Evolutionary conservation across 495 filamentous ascomycete species (phyloP).

Genomic region (Recurvomyces mirabilis): DNA sequence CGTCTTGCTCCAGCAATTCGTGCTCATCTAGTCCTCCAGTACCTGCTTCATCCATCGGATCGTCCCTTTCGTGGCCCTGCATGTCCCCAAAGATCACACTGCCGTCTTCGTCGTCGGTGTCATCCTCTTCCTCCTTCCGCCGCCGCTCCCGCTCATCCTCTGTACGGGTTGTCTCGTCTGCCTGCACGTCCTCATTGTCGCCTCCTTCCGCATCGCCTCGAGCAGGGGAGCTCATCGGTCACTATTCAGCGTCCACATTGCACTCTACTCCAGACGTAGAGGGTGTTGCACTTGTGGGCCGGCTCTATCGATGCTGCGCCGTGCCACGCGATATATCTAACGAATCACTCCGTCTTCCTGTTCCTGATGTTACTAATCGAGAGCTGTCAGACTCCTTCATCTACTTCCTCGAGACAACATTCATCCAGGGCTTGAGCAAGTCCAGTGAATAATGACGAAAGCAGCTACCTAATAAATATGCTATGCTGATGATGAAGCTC

Average conservation of each 20-base stretch:
- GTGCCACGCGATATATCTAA: too few species aligned
- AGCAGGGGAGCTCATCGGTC: conserved; percentile 33
- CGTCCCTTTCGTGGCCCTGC: background rate
- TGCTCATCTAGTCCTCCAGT: background rate
- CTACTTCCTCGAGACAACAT: too few species aligned
- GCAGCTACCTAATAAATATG: background rate
- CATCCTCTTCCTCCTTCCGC: background rate
- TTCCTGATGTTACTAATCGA: too few species aligned
- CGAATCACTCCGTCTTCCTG: too few species aligned
- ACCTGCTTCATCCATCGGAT: background rate
- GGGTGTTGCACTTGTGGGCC: background rate
- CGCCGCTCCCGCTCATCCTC: conserved; percentile 11
- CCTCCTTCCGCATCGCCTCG: conserved; percentile 28
- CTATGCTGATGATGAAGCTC: background rate
- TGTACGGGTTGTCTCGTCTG: conserved; percentile 17
- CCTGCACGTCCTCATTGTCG: conserved; percentile 19
- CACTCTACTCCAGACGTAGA: background rate
- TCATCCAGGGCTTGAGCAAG: background rate
- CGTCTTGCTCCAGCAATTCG: background rate
- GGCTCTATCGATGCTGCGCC: too few species aligned
- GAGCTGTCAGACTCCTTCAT: too few species aligned
- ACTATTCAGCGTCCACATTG: conserved; percentile 5
- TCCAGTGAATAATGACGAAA: background rate
- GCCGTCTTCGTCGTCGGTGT: background rate
- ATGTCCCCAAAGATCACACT: background rate